Evolutionary conservation across 345 rosid genomes (phyloP).

Genomic region (Xanthoceras sorbifolium): DNA sequence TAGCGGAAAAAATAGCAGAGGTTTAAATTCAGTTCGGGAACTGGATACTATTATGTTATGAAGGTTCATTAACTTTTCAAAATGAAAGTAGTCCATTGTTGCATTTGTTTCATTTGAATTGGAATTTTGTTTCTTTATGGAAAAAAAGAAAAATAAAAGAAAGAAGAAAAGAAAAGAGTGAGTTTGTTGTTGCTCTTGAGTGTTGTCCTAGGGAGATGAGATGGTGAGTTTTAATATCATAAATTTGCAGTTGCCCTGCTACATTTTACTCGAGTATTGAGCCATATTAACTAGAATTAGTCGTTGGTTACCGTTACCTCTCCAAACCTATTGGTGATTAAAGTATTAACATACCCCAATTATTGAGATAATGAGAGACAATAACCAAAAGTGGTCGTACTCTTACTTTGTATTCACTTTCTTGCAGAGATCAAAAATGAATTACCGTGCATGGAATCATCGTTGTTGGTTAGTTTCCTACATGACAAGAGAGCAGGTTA

Average conservation of each 20-base stretch:
- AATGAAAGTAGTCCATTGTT: constrained; percentile 15
- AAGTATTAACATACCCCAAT: neutral
- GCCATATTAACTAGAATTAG: neutral
- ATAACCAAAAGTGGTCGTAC: neutral
- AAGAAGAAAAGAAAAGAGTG: neutral
- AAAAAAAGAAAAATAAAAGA: neutral
- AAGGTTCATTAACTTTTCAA: constrained; percentile 51
- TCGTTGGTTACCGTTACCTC: neutral
- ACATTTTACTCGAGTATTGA: neutral
- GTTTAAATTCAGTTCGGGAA: constrained; percentile 59
- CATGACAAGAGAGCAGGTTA: constrained; percentile 75
- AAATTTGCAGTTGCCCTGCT: neutral
- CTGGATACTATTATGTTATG: constrained; percentile 43
- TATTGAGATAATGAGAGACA: neutral
- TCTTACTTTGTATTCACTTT: constrained; percentile 9
- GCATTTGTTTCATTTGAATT: constrained; percentile 16
- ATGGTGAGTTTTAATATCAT: neutral
- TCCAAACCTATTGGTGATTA: neutral
- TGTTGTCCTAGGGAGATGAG: neutral
- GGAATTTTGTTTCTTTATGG: neutral
- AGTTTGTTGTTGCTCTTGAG: neutral
- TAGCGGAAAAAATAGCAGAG: constrained; percentile 86
- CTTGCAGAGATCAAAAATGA: constrained; percentile 92
- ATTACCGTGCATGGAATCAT: constrained; percentile 97
- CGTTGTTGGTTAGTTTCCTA: constrained; percentile 93